These are phyloP conservation scores for Sphaerulina musiva DNA, from an alignment of 2,329 filamentous ascomycete species.

Conservation along the genomic window DNA sequence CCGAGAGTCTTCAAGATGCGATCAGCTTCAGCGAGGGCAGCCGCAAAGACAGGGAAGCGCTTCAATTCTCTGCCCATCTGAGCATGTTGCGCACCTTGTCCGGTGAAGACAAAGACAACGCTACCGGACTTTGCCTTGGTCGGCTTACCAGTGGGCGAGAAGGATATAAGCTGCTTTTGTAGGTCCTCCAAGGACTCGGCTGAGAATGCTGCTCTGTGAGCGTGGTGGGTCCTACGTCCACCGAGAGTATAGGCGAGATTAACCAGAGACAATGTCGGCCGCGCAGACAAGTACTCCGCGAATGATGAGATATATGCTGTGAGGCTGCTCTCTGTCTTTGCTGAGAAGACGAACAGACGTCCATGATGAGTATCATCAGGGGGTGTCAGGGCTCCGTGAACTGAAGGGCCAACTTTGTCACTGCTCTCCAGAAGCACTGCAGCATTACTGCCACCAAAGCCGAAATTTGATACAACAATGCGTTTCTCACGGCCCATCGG, in stretches of 20 bases:
- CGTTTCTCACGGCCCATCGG: neutral
- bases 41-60: conserved; percentile 1
- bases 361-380: too few species aligned
- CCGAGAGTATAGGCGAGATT: too few species aligned
- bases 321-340: too few species aligned
- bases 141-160: neutral
- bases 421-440: neutral
- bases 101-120: conserved; percentile 9
- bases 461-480: conserved; percentile 19
- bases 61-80: conserved; percentile 7
- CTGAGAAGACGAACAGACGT: too few species aligned
- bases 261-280: too few species aligned
- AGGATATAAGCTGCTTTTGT: too few species aligned
- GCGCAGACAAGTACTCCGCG: too few species aligned
- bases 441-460: conserved; percentile 1
- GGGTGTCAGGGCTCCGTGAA: neutral
- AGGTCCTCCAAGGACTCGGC: too few species aligned
- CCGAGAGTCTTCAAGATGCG: neutral
- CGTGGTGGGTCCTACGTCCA: too few species aligned
- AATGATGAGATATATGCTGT: too few species aligned
- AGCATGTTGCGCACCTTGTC: conserved; percentile 17
- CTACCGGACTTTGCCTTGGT: neutral
- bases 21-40: neutral
- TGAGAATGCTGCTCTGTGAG: too few species aligned
- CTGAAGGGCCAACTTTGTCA: neutral